Base-by-base conservation (phyloP, 2,329 filamentous ascomycete species). In the Fusarium sublunatum region DNA sequence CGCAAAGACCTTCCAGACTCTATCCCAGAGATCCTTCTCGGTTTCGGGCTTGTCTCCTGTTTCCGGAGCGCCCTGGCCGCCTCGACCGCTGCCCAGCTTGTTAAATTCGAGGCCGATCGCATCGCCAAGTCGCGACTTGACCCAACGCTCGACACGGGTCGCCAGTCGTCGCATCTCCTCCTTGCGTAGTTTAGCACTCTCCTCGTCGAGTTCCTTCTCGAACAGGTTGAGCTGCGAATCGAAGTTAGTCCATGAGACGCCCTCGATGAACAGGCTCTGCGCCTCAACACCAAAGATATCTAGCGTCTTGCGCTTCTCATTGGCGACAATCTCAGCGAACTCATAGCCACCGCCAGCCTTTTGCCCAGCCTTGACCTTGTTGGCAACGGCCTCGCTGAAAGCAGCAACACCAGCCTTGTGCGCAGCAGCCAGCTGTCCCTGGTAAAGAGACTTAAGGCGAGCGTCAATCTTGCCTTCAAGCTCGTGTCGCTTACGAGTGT, bases 101-200 rank as follows among this genome's bases (percentile, higher is more conserved):
- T 97, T 98, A 83, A 99, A 98, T 73, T 98, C 93, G 15, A 98
- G 80, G 12, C 94, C 93, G 39, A 98, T 83, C 13, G 91, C 91
- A 74, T 99, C 95, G 31, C 89, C 88, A 31, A 99, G 84, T 42
- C 93, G 89, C 55, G 92, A 92, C 71, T 90, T 89, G 62, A 99
- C 93, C 92, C 93, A 97, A 69, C 94, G 88, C 79, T 99, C 95
- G 24, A 97, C 91, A 19, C 95, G 87, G 29, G 89, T 95, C 2
- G 95, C 93, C 62, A 99, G 81, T 22, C 95, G 88, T 61, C 94
- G 88, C 92, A 99, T 97, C 78, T 99, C 95, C 67, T 99, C 95
- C 73, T 95, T 93, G 69, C 95, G 87, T 68, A 99, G 80, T 61
- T 91, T 88, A 36, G 86, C 84, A 67, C 93, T 96, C 50, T 96